phyloP scores from a whole-genome alignment of 108 stramenopile species.

The Discostella stelligeroides region DNA sequence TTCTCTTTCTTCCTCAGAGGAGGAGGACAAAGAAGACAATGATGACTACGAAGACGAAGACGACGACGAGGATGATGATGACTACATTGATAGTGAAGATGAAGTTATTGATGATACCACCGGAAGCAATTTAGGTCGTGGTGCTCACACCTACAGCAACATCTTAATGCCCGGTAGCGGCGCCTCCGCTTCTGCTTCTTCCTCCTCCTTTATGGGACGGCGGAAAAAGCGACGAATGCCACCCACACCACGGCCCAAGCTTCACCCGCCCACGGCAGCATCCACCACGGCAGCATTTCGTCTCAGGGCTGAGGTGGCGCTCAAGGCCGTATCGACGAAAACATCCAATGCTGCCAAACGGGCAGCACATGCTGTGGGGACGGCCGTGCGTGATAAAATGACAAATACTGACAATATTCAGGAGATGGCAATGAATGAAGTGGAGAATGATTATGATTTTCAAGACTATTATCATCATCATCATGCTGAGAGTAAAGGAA shows the following conservation, averaged over 20 bases:
- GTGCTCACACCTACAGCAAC: not conserved
- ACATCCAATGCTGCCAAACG: constrained; percentile 5
- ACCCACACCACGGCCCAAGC: not conserved
- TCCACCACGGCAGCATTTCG: constrained; percentile 42
- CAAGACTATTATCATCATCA: constrained; percentile 12
- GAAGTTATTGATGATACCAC: too few species aligned
- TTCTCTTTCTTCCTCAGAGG: too few species aligned
- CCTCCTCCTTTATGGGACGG: not conserved
- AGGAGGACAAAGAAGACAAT: not conserved
- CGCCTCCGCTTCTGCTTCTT: not conserved
- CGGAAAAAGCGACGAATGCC: constrained; percentile 8
- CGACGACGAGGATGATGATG: not conserved
- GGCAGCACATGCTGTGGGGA: constrained; percentile 18
- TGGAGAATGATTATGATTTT: constrained; percentile 34
- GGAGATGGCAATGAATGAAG: constrained; percentile 2
- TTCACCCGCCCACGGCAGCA: constrained; percentile 28
- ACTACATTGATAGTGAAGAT: not conserved
- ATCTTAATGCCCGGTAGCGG: not conserved
- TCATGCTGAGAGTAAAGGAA: not conserved
- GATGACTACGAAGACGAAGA: not conserved
- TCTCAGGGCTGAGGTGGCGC: constrained; percentile 35
- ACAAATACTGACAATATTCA: not conserved
- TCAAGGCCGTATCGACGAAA: constrained; percentile 10
- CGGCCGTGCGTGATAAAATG: constrained; percentile 9
- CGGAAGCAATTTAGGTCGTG: too few species aligned